Percentiles rank a stretch among this genome's conserved stretches.
Evolutionary conservation across 1,284 basidiomycete genomes (phyloP).

Genomic region (Ustilago lituana): DNA sequence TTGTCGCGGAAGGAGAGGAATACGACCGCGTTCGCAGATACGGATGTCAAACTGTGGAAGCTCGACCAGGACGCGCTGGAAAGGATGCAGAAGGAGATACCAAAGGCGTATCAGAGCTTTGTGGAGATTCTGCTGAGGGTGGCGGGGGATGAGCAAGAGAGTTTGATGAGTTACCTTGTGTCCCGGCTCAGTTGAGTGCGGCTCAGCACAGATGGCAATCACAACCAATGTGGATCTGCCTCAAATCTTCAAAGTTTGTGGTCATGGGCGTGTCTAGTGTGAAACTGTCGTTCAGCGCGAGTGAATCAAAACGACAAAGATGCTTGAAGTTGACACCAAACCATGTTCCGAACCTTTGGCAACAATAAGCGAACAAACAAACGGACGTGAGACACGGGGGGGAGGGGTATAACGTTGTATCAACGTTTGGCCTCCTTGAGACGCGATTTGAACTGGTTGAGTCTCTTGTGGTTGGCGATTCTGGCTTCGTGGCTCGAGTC

Average conservation of each 20-base stretch:
- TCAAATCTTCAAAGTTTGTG: too few species aligned
- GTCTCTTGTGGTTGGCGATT: conserved; percentile 53
- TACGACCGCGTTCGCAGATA: conserved; percentile 61
- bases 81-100: conserved; percentile 35
- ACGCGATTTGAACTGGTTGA: conserved; percentile 59
- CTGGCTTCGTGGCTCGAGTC: conserved; percentile 54
- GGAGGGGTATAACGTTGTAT: too few species aligned
- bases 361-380: too few species aligned
- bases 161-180: conserved; percentile 65
- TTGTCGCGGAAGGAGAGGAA: conserved; percentile 56
- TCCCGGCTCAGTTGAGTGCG: conserved; percentile 49
- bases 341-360: too few species aligned
- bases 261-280: too few species aligned
- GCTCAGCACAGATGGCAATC: too few species aligned
- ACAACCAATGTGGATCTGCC: too few species aligned
- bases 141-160: conserved; percentile 63
- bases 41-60: conserved; percentile 60
- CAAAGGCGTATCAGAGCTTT: conserved; percentile 41
- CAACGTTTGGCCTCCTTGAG: conserved; percentile 56
- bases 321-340: too few species aligned
- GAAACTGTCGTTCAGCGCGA: too few species aligned
- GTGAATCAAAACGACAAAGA: too few species aligned
- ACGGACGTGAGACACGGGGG: neutral
- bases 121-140: conserved; percentile 58
- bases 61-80: conserved; percentile 43